A percentile compares a stretch with the other conserved stretches of the same genome.
Conservation (phyloP, 495 filamentous ascomycete genomes). For the Echria macrotheca region DNA sequence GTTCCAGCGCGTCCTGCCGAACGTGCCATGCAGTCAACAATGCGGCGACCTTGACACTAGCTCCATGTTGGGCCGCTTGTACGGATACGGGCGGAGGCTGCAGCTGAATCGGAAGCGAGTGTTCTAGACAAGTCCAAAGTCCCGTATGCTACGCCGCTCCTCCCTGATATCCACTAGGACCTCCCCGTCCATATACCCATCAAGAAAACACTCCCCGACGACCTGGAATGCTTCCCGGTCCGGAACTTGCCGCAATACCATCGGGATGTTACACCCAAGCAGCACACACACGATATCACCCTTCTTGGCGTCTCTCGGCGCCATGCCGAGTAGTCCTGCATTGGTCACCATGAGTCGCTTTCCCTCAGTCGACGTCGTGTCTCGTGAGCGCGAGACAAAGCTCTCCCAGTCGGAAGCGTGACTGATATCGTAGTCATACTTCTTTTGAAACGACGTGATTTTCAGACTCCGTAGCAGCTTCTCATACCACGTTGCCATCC, state of each 20-base stretch:
- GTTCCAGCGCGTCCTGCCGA: too few species aligned
- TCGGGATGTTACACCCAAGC: slow-evolving; percentile 38
- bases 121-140: not conserved
- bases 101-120: too few species aligned
- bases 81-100: too few species aligned
- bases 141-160: not conserved
- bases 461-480: too few species aligned
- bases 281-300: slow-evolving; percentile 36
- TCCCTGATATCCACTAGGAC: not conserved
- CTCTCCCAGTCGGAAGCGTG: not conserved
- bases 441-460: too few species aligned
- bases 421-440: not conserved
- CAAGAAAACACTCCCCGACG: slow-evolving; percentile 7
- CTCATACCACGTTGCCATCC: not conserved
- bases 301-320: slow-evolving; percentile 5
- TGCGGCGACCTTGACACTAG: too few species aligned
- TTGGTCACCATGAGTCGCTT: slow-evolving; percentile 7
- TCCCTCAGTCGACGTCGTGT: not conserved
- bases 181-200: slow-evolving; percentile 3
- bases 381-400: not conserved
- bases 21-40: too few species aligned
- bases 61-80: too few species aligned
- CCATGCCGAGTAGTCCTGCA: slow-evolving; percentile 8
- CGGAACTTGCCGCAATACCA: slow-evolving; percentile 23
- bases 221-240: not conserved